phyloP scores from a whole-genome alignment of 2,329 filamentous ascomycete genomes.

The Apiospora sp. region DNA sequence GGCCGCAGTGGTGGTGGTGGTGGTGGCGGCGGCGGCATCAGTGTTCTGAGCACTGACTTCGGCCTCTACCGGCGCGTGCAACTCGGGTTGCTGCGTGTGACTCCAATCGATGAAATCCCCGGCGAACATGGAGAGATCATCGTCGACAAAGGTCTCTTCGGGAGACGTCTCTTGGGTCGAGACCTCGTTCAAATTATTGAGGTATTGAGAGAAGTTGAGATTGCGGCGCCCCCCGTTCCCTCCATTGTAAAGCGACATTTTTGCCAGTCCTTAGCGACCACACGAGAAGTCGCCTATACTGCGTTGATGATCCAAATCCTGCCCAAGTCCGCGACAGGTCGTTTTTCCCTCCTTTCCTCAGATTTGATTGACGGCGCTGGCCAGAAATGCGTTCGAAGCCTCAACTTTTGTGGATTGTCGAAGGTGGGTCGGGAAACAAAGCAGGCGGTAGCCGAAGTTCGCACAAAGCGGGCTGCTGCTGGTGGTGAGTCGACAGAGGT shows the following conservation, averaged over 20 bases:
- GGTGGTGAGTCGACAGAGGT: neutral
- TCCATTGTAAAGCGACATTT: constrained; percentile 20
- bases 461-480: constrained; percentile 14
- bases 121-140: constrained; percentile 80
- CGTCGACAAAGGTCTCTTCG: constrained; percentile 71
- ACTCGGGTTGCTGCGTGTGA: constrained; percentile 26
- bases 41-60: constrained; percentile 22
- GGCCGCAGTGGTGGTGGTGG: neutral
- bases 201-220: constrained; percentile 87
- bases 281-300: constrained; percentile 7
- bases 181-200: constrained; percentile 83
- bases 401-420: neutral
- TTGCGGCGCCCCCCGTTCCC: constrained; percentile 35
- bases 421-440: constrained; percentile 6
- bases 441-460: neutral
- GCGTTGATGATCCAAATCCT: constrained; percentile 8
- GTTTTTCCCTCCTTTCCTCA: neutral
- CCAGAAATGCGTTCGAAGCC: constrained; percentile 8
- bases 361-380: constrained; percentile 6
- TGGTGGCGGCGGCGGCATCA: neutral
- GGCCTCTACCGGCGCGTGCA: constrained; percentile 18
- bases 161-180: constrained; percentile 65
- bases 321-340: neutral
- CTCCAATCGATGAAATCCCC: constrained; percentile 85
- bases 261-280: constrained; percentile 16